Evolutionary conservation across 164 flowering plant genomes (phyloP).

Genomic region (Sedum album): DNA sequence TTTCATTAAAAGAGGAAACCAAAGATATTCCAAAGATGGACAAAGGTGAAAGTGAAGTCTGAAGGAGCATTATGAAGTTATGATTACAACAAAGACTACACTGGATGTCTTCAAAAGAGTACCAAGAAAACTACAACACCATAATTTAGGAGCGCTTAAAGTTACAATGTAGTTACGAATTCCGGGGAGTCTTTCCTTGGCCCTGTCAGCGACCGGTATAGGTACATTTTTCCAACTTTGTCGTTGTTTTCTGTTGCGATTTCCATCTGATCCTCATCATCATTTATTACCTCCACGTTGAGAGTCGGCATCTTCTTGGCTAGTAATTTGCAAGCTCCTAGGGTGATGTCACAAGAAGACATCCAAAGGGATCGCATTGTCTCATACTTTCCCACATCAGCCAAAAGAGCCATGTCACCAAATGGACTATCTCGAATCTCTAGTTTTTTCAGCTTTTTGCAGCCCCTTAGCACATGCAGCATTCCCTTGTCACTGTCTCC

Average conservation of each 20-base stretch:
- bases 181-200: conserved; percentile 62
- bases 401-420: conserved; percentile 64
- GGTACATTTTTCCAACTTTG: conserved; percentile 64
- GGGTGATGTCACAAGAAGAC: conserved; percentile 81
- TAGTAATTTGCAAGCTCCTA: conserved; percentile 69
- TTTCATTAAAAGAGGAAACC: no score
- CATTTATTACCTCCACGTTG: conserved; percentile 81
- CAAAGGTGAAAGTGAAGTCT: neutral
- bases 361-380: conserved; percentile 99
- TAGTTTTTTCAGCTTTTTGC: conserved; percentile 76
- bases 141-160: neutral
- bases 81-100: neutral
- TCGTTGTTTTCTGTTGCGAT: conserved; percentile 29
- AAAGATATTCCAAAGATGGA: no score
- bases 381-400: conserved; percentile 79
- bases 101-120: neutral
- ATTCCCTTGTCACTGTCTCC: conserved; percentile 81
- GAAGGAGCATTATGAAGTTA: neutral
- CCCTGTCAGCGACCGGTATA: conserved; percentile 70
- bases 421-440: conserved; percentile 86
- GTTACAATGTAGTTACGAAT: conserved; percentile 63
- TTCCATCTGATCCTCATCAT: conserved; percentile 26
- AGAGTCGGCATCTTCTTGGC: conserved; percentile 66
- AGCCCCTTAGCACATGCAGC: conserved; percentile 74
- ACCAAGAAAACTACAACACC: neutral